A percentile compares a stretch with the other conserved stretches of the same genome.
phyloP scores from a whole-genome alignment of 2,329 filamentous ascomycete species.

The Polytolypa hystricis region DNA sequence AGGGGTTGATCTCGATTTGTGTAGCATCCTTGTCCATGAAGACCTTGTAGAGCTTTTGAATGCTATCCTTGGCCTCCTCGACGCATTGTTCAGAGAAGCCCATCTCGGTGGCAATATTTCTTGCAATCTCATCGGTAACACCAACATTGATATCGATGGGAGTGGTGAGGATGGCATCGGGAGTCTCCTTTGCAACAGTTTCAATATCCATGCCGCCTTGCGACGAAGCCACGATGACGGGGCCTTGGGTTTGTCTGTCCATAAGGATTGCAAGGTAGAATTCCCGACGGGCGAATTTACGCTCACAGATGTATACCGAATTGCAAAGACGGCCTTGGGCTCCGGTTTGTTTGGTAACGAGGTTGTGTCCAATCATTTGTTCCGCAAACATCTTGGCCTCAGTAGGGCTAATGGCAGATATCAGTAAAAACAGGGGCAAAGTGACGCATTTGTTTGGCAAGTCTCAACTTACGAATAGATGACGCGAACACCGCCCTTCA shows the following conservation, averaged over 20 bases:
- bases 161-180: conserved; percentile 89
- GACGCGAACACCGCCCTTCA: conserved; percentile 96
- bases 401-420: conserved; percentile 48
- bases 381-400: conserved; percentile 94
- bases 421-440: neutral
- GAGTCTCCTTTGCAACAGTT: conserved; percentile 93
- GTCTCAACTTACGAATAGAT: conserved; percentile 68
- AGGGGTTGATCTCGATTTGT: conserved; percentile 99
- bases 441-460: conserved; percentile 3
- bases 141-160: conserved; percentile 87
- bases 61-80: conserved; percentile 86
- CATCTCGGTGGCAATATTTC: conserved; percentile 77
- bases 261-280: conserved; percentile 99
- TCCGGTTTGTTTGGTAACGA: conserved; percentile 98
- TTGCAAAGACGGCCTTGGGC: conserved; percentile 88
- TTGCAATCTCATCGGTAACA: conserved; percentile 90
- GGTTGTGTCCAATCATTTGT: conserved; percentile 99
- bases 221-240: conserved; percentile 93
- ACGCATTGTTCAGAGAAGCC: conserved; percentile 98
- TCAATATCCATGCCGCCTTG: conserved; percentile 99
- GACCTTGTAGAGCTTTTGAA: conserved; percentile 98
- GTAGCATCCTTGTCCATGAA: conserved; percentile 98
- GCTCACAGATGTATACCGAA: conserved; percentile 97
- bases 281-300: conserved; percentile 97
- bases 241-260: conserved; percentile 83